phyloP scores from a whole-genome alignment of 2,329 filamentous ascomycete species.

The Neopestalotiopsis sp. region DNA sequence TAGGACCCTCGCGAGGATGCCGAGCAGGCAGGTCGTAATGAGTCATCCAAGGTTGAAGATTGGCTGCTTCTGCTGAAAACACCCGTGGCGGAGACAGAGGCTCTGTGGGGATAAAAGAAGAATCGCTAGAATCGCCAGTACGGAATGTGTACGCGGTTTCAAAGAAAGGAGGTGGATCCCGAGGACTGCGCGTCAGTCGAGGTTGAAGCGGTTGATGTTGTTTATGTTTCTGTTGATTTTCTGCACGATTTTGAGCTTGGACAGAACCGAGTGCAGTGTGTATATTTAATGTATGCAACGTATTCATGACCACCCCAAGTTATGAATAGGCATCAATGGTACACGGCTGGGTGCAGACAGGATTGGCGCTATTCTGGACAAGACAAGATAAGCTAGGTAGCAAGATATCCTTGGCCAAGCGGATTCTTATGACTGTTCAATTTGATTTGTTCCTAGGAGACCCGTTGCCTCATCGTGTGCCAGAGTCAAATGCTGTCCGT shows the following conservation, averaged over 20 bases:
- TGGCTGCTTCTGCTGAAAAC: too few relatives aligned
- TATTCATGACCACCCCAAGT: not conserved
- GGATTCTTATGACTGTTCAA: too few relatives aligned
- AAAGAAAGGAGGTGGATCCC: not conserved
- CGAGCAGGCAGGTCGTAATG: too few relatives aligned
- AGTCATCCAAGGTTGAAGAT: too few relatives aligned
- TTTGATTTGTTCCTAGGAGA: too few relatives aligned
- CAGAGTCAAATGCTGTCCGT: not conserved
- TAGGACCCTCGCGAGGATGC: constrained; percentile 15
- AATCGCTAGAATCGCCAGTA: not conserved
- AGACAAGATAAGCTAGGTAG: not conserved
- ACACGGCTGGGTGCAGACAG: not conserved
- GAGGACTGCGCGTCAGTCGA: not conserved
- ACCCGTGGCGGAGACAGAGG: too few relatives aligned
- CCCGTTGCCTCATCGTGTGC: too few relatives aligned
- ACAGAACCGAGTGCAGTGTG: not conserved
- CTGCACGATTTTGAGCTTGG: not conserved
- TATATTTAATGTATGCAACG: constrained; percentile 3
- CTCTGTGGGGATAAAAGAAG: too few relatives aligned
- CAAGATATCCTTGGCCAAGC: not conserved
- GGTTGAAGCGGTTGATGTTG: not conserved
- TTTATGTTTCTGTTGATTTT: not conserved
- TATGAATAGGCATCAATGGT: not conserved
- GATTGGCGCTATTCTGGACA: constrained; percentile 1
- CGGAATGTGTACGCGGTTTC: not conserved